Percentiles rank a stretch among this genome's conserved stretches.
Evolutionary conservation across 2,329 filamentous ascomycete species (phyloP).

Genomic region (Fusarium bulbicola): DNA sequence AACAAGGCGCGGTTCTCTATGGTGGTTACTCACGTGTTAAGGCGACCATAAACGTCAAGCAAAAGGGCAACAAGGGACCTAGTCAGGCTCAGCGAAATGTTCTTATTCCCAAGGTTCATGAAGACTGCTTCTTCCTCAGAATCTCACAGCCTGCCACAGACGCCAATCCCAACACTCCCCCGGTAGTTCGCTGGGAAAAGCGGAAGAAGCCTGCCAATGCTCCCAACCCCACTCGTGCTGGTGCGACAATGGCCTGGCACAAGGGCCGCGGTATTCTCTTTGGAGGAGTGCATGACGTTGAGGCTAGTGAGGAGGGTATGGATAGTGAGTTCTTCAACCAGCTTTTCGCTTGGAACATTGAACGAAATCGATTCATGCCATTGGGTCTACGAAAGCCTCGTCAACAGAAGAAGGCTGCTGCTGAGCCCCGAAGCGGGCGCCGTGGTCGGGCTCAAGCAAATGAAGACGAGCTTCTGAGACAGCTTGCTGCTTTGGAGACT

Average conservation of each 20-base stretch:
- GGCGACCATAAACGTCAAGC: constrained; percentile 69
- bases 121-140: constrained; percentile 93
- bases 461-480: constrained; percentile 88
- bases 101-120: constrained; percentile 87
- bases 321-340: constrained; percentile 97
- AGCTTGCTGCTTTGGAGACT: constrained; percentile 85
- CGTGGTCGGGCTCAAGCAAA: constrained; percentile 86
- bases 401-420: constrained; percentile 65
- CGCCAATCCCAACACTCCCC: constrained; percentile 70
- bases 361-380: constrained; percentile 94
- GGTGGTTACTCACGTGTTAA: constrained; percentile 96
- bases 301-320: constrained; percentile 91
- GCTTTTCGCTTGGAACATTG: constrained; percentile 92
- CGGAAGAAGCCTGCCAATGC: constrained; percentile 92
- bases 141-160: constrained; percentile 78
- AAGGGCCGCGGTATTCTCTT: constrained; percentile 93
- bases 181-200: constrained; percentile 87
- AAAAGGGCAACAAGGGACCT: constrained; percentile 62
- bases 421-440: constrained; percentile 63
- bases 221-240: constrained; percentile 83
- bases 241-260: constrained; percentile 93
- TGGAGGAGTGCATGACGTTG: constrained; percentile 92
- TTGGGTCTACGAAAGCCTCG: constrained; percentile 80
- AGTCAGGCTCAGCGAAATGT: constrained; percentile 73
- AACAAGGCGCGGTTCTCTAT: constrained; percentile 87